Evolutionary conservation across 2,329 filamentous ascomycete species (phyloP), one percentile per base, ranked within the genome.

Genomic region (Botrytis aclada): DNA sequence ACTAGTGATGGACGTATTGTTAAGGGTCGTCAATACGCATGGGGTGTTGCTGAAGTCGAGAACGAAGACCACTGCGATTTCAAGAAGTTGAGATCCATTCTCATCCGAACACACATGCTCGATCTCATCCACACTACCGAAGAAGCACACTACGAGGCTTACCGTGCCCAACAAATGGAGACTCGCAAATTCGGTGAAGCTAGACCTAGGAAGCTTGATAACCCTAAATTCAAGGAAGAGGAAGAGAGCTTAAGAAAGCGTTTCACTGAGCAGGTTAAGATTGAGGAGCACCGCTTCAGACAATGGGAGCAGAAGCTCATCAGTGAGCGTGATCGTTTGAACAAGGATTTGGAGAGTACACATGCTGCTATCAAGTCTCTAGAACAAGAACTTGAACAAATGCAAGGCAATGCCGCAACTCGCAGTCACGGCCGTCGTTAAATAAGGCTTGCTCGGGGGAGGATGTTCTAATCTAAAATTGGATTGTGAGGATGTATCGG

Each of bases 291-390:
- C 87, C 91, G 96, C 78, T 99, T 99, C 91, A 91, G 97, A 84
- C 93, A 97, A 86, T 99, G 96, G 96, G 96, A 99, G 87, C 96
- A 99, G 90, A 98, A 98, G 90, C 93, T 99, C 83, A 99, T 99
- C 81, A 91, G 93, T 76, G 96, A 99, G 89, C 92, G 96, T 84
- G 97, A 99, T 84, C 94, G 96, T 80, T 90, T 99, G 86, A 99
- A 99, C 91, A 99, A 99, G 90, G 96, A 99, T 82, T 90, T 99
- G 83, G 96, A 99, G 87, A 93, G 93, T 84, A 98, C 95, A 78
- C 97, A 99, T 81, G 95, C 96, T 81, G 92, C 87, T 83, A 97
- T 96, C 88, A 96, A 96, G 88, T 89, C 92, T 83, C 88, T 97
- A 79, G 96, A 99, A 86, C 87, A 88, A 78, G 96, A 99, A 82